A percentile compares a stretch with the other conserved stretches of the same genome.
These are phyloP conservation scores for Fagopyrum homotropicum DNA, from an alignment of 148 eudicot species.

Conservation along the genomic window DNA sequence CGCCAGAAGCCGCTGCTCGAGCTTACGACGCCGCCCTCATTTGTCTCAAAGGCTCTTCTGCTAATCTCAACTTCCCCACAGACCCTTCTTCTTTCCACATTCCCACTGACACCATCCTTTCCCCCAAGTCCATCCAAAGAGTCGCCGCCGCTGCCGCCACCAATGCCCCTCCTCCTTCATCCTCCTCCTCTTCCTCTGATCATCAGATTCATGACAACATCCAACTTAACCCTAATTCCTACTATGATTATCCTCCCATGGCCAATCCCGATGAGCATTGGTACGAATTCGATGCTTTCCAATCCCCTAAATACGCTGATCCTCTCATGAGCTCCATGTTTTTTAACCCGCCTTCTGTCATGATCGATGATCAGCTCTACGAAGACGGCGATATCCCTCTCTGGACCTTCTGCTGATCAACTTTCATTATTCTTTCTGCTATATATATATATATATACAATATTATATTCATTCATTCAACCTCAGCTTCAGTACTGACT, in stretches of 20 bases:
- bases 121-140: constrained; percentile 71
- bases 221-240: constrained; percentile 6
- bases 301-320: constrained; percentile 52
- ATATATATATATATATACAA: neutral
- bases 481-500: neutral
- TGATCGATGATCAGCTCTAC: constrained; percentile 33
- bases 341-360: constrained; percentile 39
- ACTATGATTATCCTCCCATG: constrained; percentile 15
- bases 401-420: constrained; percentile 63
- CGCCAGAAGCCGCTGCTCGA: constrained; percentile 85
- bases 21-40: constrained; percentile 90
- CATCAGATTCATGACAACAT: constrained; percentile 23
- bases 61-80: constrained; percentile 66
- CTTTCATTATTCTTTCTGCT: neutral
- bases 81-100: neutral
- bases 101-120: constrained; percentile 20
- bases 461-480: constrained; percentile 5
- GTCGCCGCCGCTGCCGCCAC: constrained; percentile 68
- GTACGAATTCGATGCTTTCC: constrained; percentile 33
- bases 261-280: constrained; percentile 25
- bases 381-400: constrained; percentile 64
- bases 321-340: constrained; percentile 33
- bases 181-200: constrained; percentile 20
- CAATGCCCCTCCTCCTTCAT: neutral
- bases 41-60: constrained; percentile 74